Conservation (phyloP, 176 grass and related monocot genomes). For the Eragrostis nindensis region DNA sequence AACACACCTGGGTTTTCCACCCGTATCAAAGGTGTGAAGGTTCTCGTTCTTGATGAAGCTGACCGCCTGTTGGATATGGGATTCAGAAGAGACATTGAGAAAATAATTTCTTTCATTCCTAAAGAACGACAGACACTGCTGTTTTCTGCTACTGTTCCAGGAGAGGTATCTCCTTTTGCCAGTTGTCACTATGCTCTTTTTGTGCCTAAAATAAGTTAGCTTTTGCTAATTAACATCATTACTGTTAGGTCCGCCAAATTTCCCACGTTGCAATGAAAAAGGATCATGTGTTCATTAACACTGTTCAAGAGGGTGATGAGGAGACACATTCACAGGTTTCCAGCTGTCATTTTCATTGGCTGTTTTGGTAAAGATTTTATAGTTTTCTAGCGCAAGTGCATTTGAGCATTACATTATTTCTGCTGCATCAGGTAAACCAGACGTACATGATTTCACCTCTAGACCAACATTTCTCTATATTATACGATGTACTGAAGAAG, state of each 20-base stretch:
- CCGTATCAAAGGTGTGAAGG: constrained; percentile 81
- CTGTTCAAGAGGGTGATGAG: constrained; percentile 89
- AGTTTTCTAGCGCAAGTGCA: not conserved
- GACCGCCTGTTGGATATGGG: constrained; percentile 97
- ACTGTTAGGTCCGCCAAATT: constrained; percentile 73
- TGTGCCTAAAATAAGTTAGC: constrained; percentile 40
- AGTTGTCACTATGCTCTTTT: constrained; percentile 18
- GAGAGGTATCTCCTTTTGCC: constrained; percentile 65
- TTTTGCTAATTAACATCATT: constrained; percentile 24
- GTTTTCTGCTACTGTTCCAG: constrained; percentile 95
- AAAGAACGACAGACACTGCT: constrained; percentile 90
- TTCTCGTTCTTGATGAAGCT: constrained; percentile 96
- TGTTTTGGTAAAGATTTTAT: constrained; percentile 34
- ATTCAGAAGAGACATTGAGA: constrained; percentile 94
- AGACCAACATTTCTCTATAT: constrained; percentile 66
- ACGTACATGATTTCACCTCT: constrained; percentile 72
- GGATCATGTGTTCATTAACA: constrained; percentile 77
- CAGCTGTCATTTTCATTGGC: constrained; percentile 32
- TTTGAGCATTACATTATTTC: constrained; percentile 17
- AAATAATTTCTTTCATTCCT: constrained; percentile 77
- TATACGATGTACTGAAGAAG: constrained; percentile 67
- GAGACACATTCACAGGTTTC: constrained; percentile 89
- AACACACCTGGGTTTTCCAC: constrained; percentile 83
- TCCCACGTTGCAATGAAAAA: constrained; percentile 86
- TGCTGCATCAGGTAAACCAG: constrained; percentile 78